These are phyloP conservation scores for Fusarium tricinctum DNA, from an alignment of 2,329 filamentous ascomycete genomes.

Conservation along the genomic window DNA sequence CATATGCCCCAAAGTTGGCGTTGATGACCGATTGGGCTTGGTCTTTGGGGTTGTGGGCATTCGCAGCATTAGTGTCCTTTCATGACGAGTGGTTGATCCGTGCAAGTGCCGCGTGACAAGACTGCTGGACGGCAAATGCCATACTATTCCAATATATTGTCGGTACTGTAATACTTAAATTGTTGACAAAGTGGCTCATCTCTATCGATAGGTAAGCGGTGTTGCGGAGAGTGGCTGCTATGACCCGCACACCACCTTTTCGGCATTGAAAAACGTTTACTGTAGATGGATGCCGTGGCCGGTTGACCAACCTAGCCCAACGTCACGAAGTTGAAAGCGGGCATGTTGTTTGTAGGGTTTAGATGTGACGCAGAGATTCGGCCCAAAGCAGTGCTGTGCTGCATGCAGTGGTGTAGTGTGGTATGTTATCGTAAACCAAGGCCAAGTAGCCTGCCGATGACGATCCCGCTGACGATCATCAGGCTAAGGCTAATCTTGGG, in stretches of 20 bases:
- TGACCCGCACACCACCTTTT: slow-evolving; percentile 4
- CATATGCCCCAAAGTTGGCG: not conserved
- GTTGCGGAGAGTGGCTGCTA: slow-evolving; percentile 6
- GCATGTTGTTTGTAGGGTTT: not conserved
- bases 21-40: not conserved
- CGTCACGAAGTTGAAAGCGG: slow-evolving; percentile 10
- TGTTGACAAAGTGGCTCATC: not conserved
- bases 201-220: not conserved
- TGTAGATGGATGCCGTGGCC: not conserved
- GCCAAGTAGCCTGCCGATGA: slow-evolving; percentile 20
- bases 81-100: not conserved
- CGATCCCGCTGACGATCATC: slow-evolving; percentile 33
- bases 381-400: slow-evolving; percentile 5
- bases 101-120: not conserved
- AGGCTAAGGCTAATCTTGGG: slow-evolving; percentile 15
- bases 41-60: too few species aligned
- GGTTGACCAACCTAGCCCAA: not conserved
- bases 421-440: not conserved
- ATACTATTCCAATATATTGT: not conserved
- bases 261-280: slow-evolving; percentile 2
- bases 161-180: not conserved
- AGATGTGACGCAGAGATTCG: slow-evolving; percentile 18
- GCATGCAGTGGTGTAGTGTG: not conserved
- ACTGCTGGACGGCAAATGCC: slow-evolving; percentile 7
- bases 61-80: not conserved